A percentile compares a stretch with the other conserved stretches of the same genome.
Conservation (phyloP, 1,284 basidiomycete genomes). For the Rhodotorula mucilaginosa region DNA sequence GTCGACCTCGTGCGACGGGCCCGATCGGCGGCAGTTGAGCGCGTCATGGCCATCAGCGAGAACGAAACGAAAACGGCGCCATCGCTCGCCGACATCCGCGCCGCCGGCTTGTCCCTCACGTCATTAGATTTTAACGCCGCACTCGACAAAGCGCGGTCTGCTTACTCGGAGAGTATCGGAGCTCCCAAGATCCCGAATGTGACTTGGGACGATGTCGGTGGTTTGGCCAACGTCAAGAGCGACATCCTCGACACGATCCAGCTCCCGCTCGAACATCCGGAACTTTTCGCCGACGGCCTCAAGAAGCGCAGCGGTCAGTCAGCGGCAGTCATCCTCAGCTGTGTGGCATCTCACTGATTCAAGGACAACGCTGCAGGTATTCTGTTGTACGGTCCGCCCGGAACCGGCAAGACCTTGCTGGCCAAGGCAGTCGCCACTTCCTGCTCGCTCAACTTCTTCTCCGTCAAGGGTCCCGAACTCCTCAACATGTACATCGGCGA, state of each 20-base stretch:
- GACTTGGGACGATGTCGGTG: constrained; percentile 97
- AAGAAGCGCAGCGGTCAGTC: constrained; percentile 87
- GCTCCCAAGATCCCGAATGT: constrained; percentile 96
- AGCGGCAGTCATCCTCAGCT: neutral
- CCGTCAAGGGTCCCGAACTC: constrained; percentile 54
- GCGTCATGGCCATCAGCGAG: constrained; percentile 50
- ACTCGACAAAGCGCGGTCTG: constrained; percentile 69
- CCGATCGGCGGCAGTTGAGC: constrained; percentile 60
- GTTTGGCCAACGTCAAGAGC: constrained; percentile 78
- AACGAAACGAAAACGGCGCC: neutral
- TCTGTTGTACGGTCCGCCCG: constrained; percentile 52
- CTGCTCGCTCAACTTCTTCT: constrained; percentile 54
- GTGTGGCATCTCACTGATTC: too few species aligned
- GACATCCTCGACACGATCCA: constrained; percentile 98
- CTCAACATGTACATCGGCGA: constrained; percentile 56
- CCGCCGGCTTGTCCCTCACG: constrained; percentile 39
- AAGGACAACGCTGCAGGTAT: constrained; percentile 55
- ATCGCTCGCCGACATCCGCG: constrained; percentile 13
- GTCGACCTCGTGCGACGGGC: constrained; percentile 68
- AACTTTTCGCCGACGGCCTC: constrained; percentile 85
- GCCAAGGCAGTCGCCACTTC: constrained; percentile 55
- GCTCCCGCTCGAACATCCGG: constrained; percentile 88
- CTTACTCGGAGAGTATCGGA: constrained; percentile 89
- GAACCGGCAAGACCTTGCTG: constrained; percentile 53
- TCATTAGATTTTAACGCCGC: constrained; percentile 52